Evolutionary conservation across 2,329 filamentous ascomycete genomes (phyloP).

Genomic region (Emergomyces africanus): DNA sequence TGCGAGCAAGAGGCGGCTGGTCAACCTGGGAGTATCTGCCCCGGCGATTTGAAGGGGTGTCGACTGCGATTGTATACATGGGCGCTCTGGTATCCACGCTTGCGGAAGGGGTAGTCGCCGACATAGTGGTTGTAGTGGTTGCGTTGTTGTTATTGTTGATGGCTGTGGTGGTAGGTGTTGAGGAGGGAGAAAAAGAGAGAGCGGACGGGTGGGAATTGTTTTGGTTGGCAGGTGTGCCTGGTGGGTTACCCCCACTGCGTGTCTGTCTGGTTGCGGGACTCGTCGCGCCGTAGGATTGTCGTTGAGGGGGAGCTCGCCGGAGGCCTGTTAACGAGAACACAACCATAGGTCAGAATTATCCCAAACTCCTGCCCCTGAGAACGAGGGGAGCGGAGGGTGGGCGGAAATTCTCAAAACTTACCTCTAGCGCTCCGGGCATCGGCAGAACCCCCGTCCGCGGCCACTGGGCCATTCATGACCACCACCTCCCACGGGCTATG

Average conservation of each 20-base stretch:
- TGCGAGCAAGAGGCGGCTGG: conserved; percentile 16
- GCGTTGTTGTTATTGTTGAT: conserved; percentile 3
- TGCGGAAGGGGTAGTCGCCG: background rate
- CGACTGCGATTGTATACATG: conserved; percentile 18
- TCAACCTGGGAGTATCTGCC: conserved; percentile 23
- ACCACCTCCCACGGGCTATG: background rate
- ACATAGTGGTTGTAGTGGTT: background rate
- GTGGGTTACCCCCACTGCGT: background rate
- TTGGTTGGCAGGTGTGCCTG: background rate
- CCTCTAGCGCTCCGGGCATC: background rate
- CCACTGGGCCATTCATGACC: background rate
- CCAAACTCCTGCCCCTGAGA: too few relatives aligned
- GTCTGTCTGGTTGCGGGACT: background rate
- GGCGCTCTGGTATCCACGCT: background rate
- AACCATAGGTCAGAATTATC: background rate
- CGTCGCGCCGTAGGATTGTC: background rate
- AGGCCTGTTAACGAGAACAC: background rate
- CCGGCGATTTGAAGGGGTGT: conserved; percentile 32
- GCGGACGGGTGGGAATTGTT: background rate
- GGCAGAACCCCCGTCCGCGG: background rate
- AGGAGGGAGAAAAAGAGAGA: background rate
- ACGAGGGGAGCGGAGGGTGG: background rate
- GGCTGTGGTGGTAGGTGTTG: background rate
- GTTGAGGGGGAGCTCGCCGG: conserved; percentile 1
- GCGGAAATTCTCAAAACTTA: background rate